Evolutionary conservation across 2,329 filamentous ascomycete genomes (phyloP), one percentile per base, ranked within the genome.

Genomic region (Pseudopithomyces maydicus): DNA sequence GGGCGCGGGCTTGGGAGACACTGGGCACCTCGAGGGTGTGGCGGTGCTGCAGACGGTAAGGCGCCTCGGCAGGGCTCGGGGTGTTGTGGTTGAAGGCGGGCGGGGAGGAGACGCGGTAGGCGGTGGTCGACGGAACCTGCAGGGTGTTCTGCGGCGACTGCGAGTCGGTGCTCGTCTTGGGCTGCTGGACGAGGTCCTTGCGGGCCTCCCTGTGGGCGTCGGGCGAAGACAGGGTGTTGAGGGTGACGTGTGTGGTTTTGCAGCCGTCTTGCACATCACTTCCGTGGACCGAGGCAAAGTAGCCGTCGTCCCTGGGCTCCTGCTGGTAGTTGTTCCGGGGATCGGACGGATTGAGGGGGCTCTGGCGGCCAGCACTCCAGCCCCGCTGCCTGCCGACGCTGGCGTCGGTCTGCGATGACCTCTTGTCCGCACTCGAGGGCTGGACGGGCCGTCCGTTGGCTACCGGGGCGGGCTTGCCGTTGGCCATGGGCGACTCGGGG

Each of bases 11-110:
- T 12, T 69, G 80, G n/a, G 87, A 82, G 15, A 82, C 75, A 75
- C 88, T 90, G 7, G 93, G 92, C 0, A 97, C 91, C 75, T 97
- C 92, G 23, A 97, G 82, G 0, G 92, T 97, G 77, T 97, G 90
- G 63, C 93, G 87, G 59, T 97, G 91, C 74, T 90, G 89, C 47
- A 94, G 79, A 54, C 85, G 84, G 19, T 84, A 77, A 32, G 81
- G 79, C 14, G 82, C 81, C 8, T 85, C 80, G 38, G 63, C 56
- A 19, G 87, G 82, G 43, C 82, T 74, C 56, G 82, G 78, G 2
- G 77, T 73, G 33, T 78, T 78, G n/a, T 85, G 83, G 62, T 70
- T 71, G 85, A 67, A 85, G 69, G 49, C 72, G 62, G 88, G 82
- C 10, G 89, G 87, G 2, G 88, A 87, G 4, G 88, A 89, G 64